Percentiles rank a stretch among this genome's conserved stretches.
Evolutionary conservation across 2,329 filamentous ascomycete genomes (phyloP).

Genomic region (Epichloe amarillans): DNA sequence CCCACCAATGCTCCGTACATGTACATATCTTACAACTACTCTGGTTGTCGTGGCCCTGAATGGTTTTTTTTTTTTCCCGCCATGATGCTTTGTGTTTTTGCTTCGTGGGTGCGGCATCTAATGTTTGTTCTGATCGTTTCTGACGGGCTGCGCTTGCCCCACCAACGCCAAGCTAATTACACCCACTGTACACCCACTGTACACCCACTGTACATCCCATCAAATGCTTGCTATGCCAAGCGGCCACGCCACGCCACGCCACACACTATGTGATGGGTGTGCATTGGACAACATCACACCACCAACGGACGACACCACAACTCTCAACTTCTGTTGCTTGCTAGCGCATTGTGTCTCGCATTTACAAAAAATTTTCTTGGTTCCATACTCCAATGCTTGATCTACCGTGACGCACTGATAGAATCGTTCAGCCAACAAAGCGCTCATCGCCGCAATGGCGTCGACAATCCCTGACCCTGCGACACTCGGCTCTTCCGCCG

Average conservation of each 20-base stretch:
- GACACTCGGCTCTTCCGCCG: slow-evolving; percentile 32
- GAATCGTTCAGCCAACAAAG: slow-evolving; percentile 1
- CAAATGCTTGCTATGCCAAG: not conserved
- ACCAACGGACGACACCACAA: not conserved
- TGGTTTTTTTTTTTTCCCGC: too few relatives aligned
- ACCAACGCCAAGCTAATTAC: not conserved
- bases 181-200: too few relatives aligned
- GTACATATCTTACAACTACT: not conserved
- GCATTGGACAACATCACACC: not conserved
- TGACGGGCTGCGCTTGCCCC: not conserved
- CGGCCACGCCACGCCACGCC: too few relatives aligned
- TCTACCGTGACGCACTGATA: not conserved
- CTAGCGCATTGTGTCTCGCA: not conserved
- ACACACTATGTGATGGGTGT: not conserved
- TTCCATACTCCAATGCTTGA: not conserved
- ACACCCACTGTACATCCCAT: not conserved
- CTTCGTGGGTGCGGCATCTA: too few relatives aligned
- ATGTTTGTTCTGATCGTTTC: not conserved
- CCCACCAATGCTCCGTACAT: not conserved
- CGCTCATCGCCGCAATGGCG: slow-evolving; percentile 20
- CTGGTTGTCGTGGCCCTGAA: too few relatives aligned
- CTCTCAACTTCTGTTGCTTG: not conserved
- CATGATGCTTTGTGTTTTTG: not conserved
- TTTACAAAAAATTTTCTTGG: not conserved
- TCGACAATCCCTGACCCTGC: slow-evolving; percentile 29